Conservation (phyloP, 2,329 filamentous ascomycete species). For the Ceratocystis alfenasii region DNA sequence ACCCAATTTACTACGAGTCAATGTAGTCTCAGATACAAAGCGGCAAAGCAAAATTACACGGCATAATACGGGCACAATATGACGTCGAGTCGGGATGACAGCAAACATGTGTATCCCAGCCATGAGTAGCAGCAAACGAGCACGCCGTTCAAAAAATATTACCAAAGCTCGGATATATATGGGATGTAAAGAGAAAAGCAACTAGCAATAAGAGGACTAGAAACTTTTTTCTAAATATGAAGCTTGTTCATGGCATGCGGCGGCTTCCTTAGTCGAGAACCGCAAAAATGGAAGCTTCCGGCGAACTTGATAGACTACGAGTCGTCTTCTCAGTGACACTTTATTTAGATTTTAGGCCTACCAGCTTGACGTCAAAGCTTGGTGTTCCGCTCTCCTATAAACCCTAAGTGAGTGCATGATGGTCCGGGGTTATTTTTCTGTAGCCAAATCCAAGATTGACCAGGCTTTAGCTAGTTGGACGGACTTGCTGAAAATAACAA, state of each 20-base stretch:
- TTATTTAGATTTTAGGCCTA: background rate
- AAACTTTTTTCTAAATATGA: background rate
- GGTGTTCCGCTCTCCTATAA: background rate
- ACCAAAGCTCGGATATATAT: conserved; percentile 3
- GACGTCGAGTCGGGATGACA: background rate
- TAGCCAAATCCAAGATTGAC: too few species aligned
- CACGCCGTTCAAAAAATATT: too few species aligned
- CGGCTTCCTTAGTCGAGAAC: background rate
- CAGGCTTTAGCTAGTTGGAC: background rate
- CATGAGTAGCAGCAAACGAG: too few species aligned
- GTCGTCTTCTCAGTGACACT: background rate
- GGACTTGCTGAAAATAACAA: background rate
- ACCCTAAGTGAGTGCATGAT: background rate
- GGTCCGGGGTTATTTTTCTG: too few species aligned
- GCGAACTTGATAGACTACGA: background rate
- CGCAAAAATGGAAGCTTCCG: background rate
- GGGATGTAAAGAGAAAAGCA: background rate
- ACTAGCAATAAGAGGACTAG: background rate
- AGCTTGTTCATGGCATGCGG: background rate
- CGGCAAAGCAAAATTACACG: background rate
- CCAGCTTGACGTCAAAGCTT: background rate
- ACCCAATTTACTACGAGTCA: background rate
- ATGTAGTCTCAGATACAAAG: background rate
- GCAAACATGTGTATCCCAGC: too few species aligned
- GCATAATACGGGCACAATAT: background rate